These are phyloP conservation scores for Trametes sanguinea DNA, from an alignment of 768 basidiomycete genomes.

Conservation along the genomic window DNA sequence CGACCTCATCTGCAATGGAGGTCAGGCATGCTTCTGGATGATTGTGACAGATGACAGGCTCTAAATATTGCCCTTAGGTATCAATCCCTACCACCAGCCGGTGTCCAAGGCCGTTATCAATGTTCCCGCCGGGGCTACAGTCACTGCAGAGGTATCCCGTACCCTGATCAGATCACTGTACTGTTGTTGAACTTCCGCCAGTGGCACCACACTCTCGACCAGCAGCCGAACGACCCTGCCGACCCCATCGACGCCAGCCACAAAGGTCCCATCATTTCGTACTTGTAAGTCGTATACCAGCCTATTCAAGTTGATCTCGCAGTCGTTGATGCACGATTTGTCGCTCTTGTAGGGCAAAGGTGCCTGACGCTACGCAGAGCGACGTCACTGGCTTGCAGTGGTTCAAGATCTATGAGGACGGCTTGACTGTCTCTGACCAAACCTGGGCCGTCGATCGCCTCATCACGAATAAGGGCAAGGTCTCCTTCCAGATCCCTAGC, in stretches of 20 bases:
- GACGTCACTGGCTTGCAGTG: slow-evolving; percentile 50
- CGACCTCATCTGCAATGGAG: slow-evolving; percentile 59
- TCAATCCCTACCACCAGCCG: slow-evolving; percentile 53
- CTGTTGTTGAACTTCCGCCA: not conserved
- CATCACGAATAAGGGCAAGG: slow-evolving; percentile 50
- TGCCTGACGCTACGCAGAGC: slow-evolving; percentile 47
- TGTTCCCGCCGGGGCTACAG: slow-evolving; percentile 54
- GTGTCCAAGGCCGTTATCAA: slow-evolving; percentile 46
- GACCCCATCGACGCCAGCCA: slow-evolving; percentile 52
- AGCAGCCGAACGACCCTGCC: slow-evolving; percentile 42
- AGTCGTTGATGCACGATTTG: not conserved
- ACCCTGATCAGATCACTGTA: not conserved
- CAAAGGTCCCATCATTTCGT: slow-evolving; percentile 43
- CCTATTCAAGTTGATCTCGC: not conserved
- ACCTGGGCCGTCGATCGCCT: slow-evolving; percentile 52
- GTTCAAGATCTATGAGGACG: slow-evolving; percentile 55
- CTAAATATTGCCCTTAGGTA: slow-evolving; percentile 27
- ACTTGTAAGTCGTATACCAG: not conserved
- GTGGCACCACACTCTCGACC: slow-evolving; percentile 15
- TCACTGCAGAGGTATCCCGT: slow-evolving; percentile 54
- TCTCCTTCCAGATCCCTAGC: slow-evolving; percentile 47
- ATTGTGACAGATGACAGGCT: too few relatives aligned
- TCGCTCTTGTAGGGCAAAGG: slow-evolving; percentile 39
- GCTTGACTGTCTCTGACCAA: slow-evolving; percentile 31
- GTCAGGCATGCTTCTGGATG: not conserved